Percentiles rank a stretch among this genome's conserved stretches.
Evolutionary conservation across 2,329 filamentous ascomycete genomes (phyloP).

Genomic region (Chalaropsis thielavioides): DNA sequence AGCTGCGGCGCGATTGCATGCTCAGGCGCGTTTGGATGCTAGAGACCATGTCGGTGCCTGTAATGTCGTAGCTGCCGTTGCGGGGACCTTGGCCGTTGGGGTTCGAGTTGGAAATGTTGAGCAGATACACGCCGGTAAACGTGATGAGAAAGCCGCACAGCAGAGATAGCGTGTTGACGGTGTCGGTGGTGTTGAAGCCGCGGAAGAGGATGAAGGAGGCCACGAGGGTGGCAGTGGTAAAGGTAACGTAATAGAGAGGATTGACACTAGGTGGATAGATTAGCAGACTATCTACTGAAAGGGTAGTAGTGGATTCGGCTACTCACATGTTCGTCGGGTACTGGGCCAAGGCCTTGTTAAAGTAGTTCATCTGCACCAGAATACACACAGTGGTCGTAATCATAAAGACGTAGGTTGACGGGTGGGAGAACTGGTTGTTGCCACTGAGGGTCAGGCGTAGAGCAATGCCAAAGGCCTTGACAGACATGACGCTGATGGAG

Average conservation of each 20-base stretch:
- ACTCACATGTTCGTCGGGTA: slow-evolving; percentile 94
- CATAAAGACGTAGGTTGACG: slow-evolving; percentile 93
- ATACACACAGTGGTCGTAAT: slow-evolving; percentile 90
- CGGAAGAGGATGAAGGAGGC: slow-evolving; percentile 93
- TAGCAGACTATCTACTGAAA: too few species aligned
- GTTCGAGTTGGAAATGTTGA: slow-evolving; percentile 88
- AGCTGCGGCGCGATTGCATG: slow-evolving; percentile 77
- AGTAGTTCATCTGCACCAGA: slow-evolving; percentile 98
- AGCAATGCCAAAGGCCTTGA: slow-evolving; percentile 96
- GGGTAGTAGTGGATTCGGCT: neutral
- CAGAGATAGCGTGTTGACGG: slow-evolving; percentile 82
- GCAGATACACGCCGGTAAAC: slow-evolving; percentile 85
- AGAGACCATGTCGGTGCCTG: slow-evolving; percentile 82
- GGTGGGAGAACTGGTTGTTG: slow-evolving; percentile 88
- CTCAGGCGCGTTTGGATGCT: slow-evolving; percentile 79
- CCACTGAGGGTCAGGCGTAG: slow-evolving; percentile 87
- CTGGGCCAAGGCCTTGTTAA: slow-evolving; percentile 94
- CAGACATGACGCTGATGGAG: slow-evolving; percentile 95
- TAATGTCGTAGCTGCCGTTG: slow-evolving; percentile 55
- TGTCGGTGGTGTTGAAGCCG: slow-evolving; percentile 88
- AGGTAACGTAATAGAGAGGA: slow-evolving; percentile 92
- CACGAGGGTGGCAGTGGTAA: slow-evolving; percentile 84
- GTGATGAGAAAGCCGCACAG: slow-evolving; percentile 89
- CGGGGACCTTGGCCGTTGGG: slow-evolving; percentile 61
- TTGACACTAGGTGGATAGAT: slow-evolving; percentile 51